Evolutionary conservation across 176 grass and related monocot genomes (phyloP).

Genomic region (Zea luxurians): DNA sequence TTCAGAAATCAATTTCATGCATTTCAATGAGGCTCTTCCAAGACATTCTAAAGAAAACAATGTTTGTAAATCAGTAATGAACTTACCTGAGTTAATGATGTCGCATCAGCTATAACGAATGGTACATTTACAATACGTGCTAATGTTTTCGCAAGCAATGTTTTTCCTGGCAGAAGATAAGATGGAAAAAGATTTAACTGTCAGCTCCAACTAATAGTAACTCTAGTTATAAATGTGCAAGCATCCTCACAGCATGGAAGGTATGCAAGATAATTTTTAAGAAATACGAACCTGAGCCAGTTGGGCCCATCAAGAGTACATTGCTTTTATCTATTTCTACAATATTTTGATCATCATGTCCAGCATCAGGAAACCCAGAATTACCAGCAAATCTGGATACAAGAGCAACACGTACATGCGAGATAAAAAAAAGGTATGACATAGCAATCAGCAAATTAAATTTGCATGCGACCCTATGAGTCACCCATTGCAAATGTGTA

Average conservation of each 20-base stretch:
- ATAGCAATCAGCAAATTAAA: background rate
- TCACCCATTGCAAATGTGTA: background rate
- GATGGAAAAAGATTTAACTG: slow-evolving; percentile 35
- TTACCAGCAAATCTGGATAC: slow-evolving; percentile 57
- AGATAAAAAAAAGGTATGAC: slow-evolving; percentile 20
- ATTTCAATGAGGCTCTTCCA: slow-evolving; percentile 1
- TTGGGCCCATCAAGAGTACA: slow-evolving; percentile 92
- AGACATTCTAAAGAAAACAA: background rate
- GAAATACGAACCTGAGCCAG: slow-evolving; percentile 71
- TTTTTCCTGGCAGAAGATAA: slow-evolving; percentile 77
- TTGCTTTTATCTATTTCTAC: slow-evolving; percentile 99
- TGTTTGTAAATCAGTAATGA: slow-evolving; percentile 34
- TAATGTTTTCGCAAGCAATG: slow-evolving; percentile 96
- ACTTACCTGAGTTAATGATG: slow-evolving; percentile 91
- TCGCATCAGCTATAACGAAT: slow-evolving; percentile 93
- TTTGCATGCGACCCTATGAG: too few species aligned
- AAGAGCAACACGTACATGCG: slow-evolving; percentile 35
- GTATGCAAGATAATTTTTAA: slow-evolving; percentile 20
- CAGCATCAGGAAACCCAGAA: slow-evolving; percentile 41
- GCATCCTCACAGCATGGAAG: slow-evolving; percentile 4
- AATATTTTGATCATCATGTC: slow-evolving; percentile 65
- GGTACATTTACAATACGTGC: slow-evolving; percentile 93
- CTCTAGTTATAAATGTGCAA: slow-evolving; percentile 25
- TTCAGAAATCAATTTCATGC: slow-evolving; percentile 19
- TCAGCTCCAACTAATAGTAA: slow-evolving; percentile 32